A percentile compares a stretch with the other conserved stretches of the same genome.
These are phyloP conservation scores for Kwoniella botswanensis DNA, from an alignment of 768 basidiomycete species.

Conservation along the genomic window DNA sequence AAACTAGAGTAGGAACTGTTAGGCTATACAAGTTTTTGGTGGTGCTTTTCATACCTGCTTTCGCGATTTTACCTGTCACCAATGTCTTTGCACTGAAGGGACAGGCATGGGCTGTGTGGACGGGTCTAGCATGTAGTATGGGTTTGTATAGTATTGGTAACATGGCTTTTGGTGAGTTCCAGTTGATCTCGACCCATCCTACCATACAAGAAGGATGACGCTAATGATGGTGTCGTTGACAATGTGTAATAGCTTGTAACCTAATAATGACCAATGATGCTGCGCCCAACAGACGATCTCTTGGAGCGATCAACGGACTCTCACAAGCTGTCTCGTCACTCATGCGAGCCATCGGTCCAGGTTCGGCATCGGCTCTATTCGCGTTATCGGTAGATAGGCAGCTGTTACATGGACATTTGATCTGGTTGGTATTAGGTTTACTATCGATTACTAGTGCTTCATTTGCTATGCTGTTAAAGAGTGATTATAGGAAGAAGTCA, in stretches of 20 bases:
- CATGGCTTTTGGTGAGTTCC: constrained; percentile 42
- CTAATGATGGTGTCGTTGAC: too few relatives aligned
- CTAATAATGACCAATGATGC: constrained; percentile 47
- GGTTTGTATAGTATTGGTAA: constrained; percentile 32
- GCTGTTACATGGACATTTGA: constrained; percentile 38
- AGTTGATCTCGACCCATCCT: too few relatives aligned
- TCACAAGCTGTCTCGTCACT: constrained; percentile 45
- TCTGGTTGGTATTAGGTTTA: constrained; percentile 35
- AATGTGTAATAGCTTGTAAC: constrained; percentile 37
- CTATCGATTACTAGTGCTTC: constrained; percentile 22
- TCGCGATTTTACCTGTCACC: constrained; percentile 35
- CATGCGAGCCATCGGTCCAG: constrained; percentile 44
- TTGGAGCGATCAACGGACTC: constrained; percentile 48
- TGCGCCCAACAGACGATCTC: constrained; percentile 34
- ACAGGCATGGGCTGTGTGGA: constrained; percentile 34
- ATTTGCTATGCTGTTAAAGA: constrained; percentile 24
- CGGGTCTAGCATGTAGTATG: constrained; percentile 28
- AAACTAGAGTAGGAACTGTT: constrained; percentile 32
- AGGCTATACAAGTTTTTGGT: constrained; percentile 37
- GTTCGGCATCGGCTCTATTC: constrained; percentile 40
- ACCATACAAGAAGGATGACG: too few relatives aligned
- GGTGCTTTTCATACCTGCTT: constrained; percentile 42
- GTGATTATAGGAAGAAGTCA: constrained; percentile 26
- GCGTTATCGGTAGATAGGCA: constrained; percentile 46
- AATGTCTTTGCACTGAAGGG: constrained; percentile 36